Conservation (phyloP, 768 basidiomycete species). For the Termitomyces sp. region DNA sequence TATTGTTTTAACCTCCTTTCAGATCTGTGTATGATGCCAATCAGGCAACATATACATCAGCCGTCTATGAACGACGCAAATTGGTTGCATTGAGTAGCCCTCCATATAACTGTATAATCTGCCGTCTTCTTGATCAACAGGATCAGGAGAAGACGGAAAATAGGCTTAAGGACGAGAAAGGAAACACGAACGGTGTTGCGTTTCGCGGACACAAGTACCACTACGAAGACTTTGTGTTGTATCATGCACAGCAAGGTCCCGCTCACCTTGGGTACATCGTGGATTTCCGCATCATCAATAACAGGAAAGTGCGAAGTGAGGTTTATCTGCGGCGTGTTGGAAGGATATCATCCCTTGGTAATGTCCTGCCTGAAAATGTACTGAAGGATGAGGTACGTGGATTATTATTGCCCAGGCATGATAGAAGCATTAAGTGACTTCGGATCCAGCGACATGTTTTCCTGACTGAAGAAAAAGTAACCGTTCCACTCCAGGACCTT, state of each 20-base stretch:
- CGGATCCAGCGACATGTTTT: slow-evolving; percentile 55
- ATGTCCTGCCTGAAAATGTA: slow-evolving; percentile 31
- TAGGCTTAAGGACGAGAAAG: slow-evolving; percentile 27
- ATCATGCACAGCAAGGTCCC: slow-evolving; percentile 44
- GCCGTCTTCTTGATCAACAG: slow-evolving; percentile 30
- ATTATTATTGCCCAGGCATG: not conserved
- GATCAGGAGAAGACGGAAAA: slow-evolving; percentile 26
- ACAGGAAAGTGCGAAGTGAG: slow-evolving; percentile 12
- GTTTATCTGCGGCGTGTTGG: slow-evolving; percentile 43
- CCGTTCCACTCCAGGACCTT: slow-evolving; percentile 33
- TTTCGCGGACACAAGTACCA: slow-evolving; percentile 54
- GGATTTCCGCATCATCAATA: slow-evolving; percentile 12
- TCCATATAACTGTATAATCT: slow-evolving; percentile 54
- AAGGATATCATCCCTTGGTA: slow-evolving; percentile 37
- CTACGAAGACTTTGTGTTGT: slow-evolving; percentile 55
- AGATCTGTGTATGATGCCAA: slow-evolving; percentile 51
- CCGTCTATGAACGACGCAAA: slow-evolving; percentile 27
- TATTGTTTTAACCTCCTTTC: not conserved
- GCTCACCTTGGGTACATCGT: slow-evolving; percentile 58
- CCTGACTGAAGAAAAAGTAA: slow-evolving; percentile 43
- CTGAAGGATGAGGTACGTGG: slow-evolving; percentile 56
- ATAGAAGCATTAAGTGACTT: not conserved
- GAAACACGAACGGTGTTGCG: slow-evolving; percentile 34
- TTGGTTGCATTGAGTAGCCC: slow-evolving; percentile 23
- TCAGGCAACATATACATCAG: slow-evolving; percentile 42